These are phyloP conservation scores for Asparagopsis taxiformis DNA, from an alignment of 31 red algal genomes.

Conservation along the genomic window DNA sequence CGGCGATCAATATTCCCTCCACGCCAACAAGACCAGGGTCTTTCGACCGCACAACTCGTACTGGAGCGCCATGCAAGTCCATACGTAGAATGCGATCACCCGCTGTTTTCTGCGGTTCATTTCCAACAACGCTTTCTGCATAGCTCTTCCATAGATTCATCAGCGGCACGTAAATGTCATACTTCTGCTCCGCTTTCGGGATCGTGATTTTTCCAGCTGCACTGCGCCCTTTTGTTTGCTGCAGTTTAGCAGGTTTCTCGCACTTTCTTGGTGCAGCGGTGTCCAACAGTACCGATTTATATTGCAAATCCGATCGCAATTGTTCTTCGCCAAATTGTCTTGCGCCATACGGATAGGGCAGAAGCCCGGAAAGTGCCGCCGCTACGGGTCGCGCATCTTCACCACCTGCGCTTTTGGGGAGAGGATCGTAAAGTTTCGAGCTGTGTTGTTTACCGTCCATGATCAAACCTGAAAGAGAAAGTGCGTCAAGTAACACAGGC, in stretches of 20 bases:
- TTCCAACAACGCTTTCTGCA: slow-evolving; percentile 19
- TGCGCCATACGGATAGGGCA: neutral
- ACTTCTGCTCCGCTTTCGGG: slow-evolving; percentile 12
- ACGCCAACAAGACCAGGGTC: slow-evolving; percentile 53
- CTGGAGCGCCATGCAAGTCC: slow-evolving; percentile 58
- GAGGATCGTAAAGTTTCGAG: neutral
- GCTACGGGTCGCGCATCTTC: neutral
- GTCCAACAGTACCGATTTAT: slow-evolving; percentile 7
- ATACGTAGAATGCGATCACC: slow-evolving; percentile 49
- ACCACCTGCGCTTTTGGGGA: neutral
- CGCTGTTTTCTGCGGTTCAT: neutral
- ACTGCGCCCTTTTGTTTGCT: neutral
- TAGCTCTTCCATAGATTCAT: slow-evolving; percentile 27
- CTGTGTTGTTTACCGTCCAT: too few relatives aligned
- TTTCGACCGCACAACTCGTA: slow-evolving; percentile 26
- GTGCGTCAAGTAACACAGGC: too few relatives aligned
- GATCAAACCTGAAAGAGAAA: too few relatives aligned
- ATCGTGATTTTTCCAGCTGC: neutral
- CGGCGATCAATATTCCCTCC: slow-evolving; percentile 36
- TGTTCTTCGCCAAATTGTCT: neutral
- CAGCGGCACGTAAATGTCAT: slow-evolving; percentile 19
- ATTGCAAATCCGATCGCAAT: neutral
- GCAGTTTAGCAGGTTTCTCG: neutral
- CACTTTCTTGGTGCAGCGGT: neutral
- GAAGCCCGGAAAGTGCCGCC: neutral